Evolutionary conservation across 116 monocot species (phyloP).

Genomic region (Papilionanthe hybrid): DNA sequence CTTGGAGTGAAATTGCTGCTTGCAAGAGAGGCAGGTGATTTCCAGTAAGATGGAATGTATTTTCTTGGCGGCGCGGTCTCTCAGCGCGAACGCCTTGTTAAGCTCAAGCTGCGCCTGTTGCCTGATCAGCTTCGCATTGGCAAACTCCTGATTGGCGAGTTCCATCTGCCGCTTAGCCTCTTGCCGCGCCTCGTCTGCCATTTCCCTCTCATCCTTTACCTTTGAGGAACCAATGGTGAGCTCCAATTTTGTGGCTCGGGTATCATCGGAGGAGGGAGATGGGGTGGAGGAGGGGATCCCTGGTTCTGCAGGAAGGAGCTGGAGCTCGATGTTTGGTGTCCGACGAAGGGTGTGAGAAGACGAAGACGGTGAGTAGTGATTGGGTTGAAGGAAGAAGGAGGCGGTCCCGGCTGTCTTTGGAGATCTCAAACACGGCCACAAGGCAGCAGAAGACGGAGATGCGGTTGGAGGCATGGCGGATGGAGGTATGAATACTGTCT

Average conservation of each 20-base stretch:
- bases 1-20: slow-evolving; percentile 6
- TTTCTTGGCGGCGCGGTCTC: slow-evolving; percentile 10
- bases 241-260: slow-evolving; percentile 1
- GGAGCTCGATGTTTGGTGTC: slow-evolving; percentile 9
- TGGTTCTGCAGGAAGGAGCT: slow-evolving; percentile 4
- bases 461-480: not conserved
- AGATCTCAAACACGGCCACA: not conserved
- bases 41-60: slow-evolving; percentile 17
- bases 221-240: slow-evolving; percentile 8
- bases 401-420: not conserved
- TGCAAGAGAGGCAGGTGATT: slow-evolving; percentile 22
- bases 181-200: slow-evolving; percentile 4
- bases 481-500: slow-evolving; percentile 3
- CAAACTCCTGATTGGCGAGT: slow-evolving; percentile 11
- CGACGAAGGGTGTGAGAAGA: not conserved
- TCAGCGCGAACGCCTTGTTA: slow-evolving; percentile 1
- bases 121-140: slow-evolving; percentile 13
- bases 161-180: slow-evolving; percentile 10
- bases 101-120: slow-evolving; percentile 22
- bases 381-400: not conserved
- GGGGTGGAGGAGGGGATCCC: not conserved
- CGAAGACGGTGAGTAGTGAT: not conserved
- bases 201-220: not conserved
- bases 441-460: not conserved
- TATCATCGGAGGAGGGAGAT: not conserved